These are phyloP conservation scores for Sanghuangporus baumii DNA, from an alignment of 1,284 basidiomycete genomes.

Conservation along the genomic window DNA sequence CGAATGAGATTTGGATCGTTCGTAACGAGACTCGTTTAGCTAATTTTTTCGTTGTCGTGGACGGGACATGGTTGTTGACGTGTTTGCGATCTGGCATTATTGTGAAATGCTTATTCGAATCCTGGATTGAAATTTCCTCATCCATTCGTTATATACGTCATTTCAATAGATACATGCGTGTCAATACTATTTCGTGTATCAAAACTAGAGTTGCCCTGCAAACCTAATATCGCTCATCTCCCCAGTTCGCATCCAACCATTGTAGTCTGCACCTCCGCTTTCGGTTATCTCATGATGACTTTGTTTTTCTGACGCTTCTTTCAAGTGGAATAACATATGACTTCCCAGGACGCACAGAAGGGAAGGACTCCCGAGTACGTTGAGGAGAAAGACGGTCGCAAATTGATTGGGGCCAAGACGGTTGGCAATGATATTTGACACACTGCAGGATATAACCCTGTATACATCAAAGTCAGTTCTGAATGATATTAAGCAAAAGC, in stretches of 20 bases:
- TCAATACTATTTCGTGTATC: not conserved
- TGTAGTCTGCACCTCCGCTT: not conserved
- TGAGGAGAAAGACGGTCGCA: not conserved
- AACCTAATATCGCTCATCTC: not conserved
- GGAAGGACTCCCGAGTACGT: not conserved
- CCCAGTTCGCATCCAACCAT: not conserved
- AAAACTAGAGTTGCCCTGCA: not conserved
- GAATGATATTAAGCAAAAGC: not conserved
- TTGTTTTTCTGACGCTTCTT: not conserved
- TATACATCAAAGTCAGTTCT: not conserved
- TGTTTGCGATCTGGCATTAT: no score
- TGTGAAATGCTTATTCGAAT: no score
- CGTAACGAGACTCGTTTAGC: no score
- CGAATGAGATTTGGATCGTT: no score
- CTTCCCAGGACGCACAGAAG: not conserved
- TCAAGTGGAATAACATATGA: not conserved
- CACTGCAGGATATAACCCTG: slow-evolving; percentile 1
- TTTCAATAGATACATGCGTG: not conserved
- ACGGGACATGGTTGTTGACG: no score
- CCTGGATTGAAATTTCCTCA: no score
- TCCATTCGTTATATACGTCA: not conserved
- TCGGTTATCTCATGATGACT: not conserved
- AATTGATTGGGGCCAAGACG: not conserved
- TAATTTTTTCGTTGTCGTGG: no score
- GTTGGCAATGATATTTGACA: not conserved